A percentile compares a stretch with the other conserved stretches of the same genome.
These are phyloP conservation scores for Spathaspora gorwiae DNA, from an alignment of 805 yeast genomes.

Conservation along the genomic window DNA sequence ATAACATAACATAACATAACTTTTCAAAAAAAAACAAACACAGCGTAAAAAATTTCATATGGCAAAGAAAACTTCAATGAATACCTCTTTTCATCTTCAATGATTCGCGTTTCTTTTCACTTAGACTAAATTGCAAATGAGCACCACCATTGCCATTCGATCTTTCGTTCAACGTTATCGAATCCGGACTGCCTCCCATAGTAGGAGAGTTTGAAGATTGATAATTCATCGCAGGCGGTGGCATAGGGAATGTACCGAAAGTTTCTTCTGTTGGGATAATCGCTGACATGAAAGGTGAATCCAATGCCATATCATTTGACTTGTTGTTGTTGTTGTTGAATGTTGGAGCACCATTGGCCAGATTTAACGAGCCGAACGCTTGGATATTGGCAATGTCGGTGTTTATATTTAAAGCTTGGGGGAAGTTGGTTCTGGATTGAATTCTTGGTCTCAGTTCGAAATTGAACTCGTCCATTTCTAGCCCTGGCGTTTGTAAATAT, in stretches of 20 bases:
- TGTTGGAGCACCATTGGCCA: constrained; percentile 11
- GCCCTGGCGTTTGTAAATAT: neutral
- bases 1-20: too few relatives aligned
- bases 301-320: constrained; percentile 17
- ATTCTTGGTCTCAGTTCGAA: constrained; percentile 19
- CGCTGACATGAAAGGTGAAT: constrained; percentile 41
- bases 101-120: constrained; percentile 44
- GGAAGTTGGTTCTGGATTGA: constrained; percentile 22
- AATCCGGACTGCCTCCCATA: neutral
- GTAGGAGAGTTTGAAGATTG: constrained; percentile 9
- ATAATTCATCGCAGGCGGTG: constrained; percentile 28
- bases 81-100: constrained; percentile 43
- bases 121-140: constrained; percentile 24
- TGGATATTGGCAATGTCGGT: constrained; percentile 30
- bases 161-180: neutral
- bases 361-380: constrained; percentile 14
- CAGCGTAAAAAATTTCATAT: too few relatives aligned
- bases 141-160: constrained; percentile 2
- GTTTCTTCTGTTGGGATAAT: constrained; percentile 31
- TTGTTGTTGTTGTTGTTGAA: neutral
- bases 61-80: constrained; percentile 14
- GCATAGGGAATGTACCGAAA: constrained; percentile 15
- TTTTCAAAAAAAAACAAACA: too few relatives aligned
- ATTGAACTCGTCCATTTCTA: constrained; percentile 31
- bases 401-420: constrained; percentile 34